A percentile compares a stretch with the other conserved stretches of the same genome.
Evolutionary conservation across 805 yeast genomes (phyloP).

Genomic region (Teunomyces stri): DNA sequence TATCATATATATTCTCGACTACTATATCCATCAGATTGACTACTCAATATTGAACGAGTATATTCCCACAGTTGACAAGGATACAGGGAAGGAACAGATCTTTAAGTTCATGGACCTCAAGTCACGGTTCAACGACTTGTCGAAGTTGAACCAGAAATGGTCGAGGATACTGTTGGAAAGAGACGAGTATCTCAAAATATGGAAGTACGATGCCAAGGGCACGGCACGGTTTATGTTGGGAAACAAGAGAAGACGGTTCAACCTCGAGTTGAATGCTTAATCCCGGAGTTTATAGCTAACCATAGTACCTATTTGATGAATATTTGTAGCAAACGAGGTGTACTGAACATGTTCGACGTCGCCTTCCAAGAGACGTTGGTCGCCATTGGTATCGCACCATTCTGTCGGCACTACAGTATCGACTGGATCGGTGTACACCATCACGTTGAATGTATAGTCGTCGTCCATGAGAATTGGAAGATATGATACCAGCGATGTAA

Average conservation of each 20-base stretch:
- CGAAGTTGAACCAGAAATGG: slow-evolving; percentile 27
- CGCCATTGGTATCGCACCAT: slow-evolving; percentile 74
- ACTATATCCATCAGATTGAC: slow-evolving; percentile 57
- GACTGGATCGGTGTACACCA: slow-evolving; percentile 73
- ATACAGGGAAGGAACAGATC: slow-evolving; percentile 45
- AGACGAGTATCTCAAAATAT: slow-evolving; percentile 48
- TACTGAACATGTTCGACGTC: slow-evolving; percentile 65
- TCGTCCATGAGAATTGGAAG: slow-evolving; percentile 66
- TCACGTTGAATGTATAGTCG: slow-evolving; percentile 74
- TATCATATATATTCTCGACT: slow-evolving; percentile 55
- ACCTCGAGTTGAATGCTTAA: slow-evolving; percentile 5
- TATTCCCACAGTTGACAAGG: slow-evolving; percentile 34
- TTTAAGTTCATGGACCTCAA: slow-evolving; percentile 46
- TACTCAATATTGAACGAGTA: slow-evolving; percentile 47
- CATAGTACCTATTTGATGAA: slow-evolving; percentile 68
- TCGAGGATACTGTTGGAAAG: slow-evolving; percentile 27
- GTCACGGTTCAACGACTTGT: slow-evolving; percentile 40
- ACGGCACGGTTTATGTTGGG: slow-evolving; percentile 52
- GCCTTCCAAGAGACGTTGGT: slow-evolving; percentile 52
- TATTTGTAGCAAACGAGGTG: slow-evolving; percentile 61
- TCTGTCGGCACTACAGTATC: slow-evolving; percentile 59
- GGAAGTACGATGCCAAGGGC: slow-evolving; percentile 43
- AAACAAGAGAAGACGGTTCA: slow-evolving; percentile 46
- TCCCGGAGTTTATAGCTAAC: slow-evolving; percentile 55
- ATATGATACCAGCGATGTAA: slow-evolving; percentile 83